phyloP scores from a whole-genome alignment of 1,284 basidiomycete species.

The Bjerkandera adusta region DNA sequence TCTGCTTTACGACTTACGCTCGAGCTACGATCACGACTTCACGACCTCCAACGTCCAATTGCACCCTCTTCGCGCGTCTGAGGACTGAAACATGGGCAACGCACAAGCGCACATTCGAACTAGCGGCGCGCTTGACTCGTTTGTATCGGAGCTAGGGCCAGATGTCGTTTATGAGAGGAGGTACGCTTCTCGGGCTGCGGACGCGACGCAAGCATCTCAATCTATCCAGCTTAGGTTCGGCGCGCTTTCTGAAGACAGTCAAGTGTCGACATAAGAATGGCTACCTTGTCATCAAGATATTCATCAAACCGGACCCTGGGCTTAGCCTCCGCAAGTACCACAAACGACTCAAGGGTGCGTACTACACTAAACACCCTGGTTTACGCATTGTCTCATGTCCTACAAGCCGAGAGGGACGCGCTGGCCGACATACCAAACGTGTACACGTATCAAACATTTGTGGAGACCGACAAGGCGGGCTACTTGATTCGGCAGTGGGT shows the following conservation, averaged over 20 bases:
- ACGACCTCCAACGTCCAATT: no score
- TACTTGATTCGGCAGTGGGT: slow-evolving; percentile 96
- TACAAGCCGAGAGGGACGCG: slow-evolving; percentile 78
- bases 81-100: slow-evolving; percentile 81
- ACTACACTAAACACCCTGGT: not conserved
- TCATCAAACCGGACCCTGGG: slow-evolving; percentile 74
- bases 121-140: slow-evolving; percentile 82
- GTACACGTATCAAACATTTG: slow-evolving; percentile 87
- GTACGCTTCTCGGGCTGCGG: slow-evolving; percentile 38
- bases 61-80: no score
- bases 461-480: slow-evolving; percentile 95
- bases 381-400: not conserved
- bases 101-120: slow-evolving; percentile 68
- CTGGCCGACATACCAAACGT: slow-evolving; percentile 86
- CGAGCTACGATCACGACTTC: no score
- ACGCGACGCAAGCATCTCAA: not conserved
- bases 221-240: slow-evolving; percentile 66
- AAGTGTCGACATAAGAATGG: slow-evolving; percentile 73
- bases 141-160: slow-evolving; percentile 81
- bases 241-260: slow-evolving; percentile 94
- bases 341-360: slow-evolving; percentile 61
- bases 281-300: slow-evolving; percentile 76
- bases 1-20: no score
- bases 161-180: slow-evolving; percentile 92
- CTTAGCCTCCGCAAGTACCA: slow-evolving; percentile 63